Base-by-base conservation (phyloP, 345 rosid genomes). In the Syzygium oleosum region DNA sequence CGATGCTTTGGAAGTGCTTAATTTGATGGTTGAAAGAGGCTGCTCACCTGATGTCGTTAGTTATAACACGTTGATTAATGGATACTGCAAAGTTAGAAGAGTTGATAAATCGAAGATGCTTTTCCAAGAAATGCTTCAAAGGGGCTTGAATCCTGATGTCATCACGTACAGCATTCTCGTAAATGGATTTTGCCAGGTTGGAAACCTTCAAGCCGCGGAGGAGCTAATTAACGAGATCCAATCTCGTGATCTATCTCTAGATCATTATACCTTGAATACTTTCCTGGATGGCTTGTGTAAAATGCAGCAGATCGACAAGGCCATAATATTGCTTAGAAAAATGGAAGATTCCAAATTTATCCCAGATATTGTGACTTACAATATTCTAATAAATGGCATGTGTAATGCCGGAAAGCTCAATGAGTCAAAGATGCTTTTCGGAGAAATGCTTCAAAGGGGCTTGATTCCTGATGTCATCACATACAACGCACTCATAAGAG, bases 401-500 rank as follows among this genome's bases (percentile, higher is more conserved):
- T 53, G 56, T 17, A 53, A 53, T 53, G 56, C 17, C 11, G 25
- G 11, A 55, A 55, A 21, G 59, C 25, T 55, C 21, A 23, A 55
- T 3, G 25, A 55, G 0, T 0, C 77, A 29, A 63, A 29, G 0
- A 63, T 63, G 0, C 41, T 63, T 0, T 63, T 63, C 38, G 9
- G 14, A 63, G 77, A 63, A 63, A 29, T 63, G 21, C 77, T 63
- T 14, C 0, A n/a, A 63, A 29, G 38, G 38, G 77, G 38, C 77
- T 2, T 63, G 77, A 29, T 0, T 7, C 77, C 77, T 63, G 0
- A 29, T 0, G 21, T n/a, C 41, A 63, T 63, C 0, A 63, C 77
- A 2, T 63, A 63, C 21, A 29, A 0, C 41, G 14, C 77, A 3
- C 41, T 63, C 0, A 5, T 63, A 0, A 0, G 7, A 6, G 77